Base-by-base conservation (phyloP, 1,284 basidiomycete genomes). In the Agroathelia rolfsii region DNA sequence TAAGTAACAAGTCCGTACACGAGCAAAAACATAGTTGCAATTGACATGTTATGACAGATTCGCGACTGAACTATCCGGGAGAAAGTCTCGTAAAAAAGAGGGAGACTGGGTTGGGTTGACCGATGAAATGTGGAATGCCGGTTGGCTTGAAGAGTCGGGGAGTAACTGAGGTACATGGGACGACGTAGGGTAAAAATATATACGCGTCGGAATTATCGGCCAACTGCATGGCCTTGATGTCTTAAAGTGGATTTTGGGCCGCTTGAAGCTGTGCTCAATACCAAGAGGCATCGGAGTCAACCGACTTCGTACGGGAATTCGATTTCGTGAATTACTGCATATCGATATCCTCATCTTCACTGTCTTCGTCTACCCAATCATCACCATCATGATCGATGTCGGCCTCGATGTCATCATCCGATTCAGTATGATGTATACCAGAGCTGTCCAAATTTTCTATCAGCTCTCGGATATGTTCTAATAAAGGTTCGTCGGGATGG, bases 111-210 rank as follows among this genome's bases (percentile, higher is more conserved):
- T 65, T 27, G 76, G 77, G 7, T 55, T 85, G 9, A 75, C 69
- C 1, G 68, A 72, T n/a, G 81, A 83, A 50, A 82, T 84, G 76
- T 52, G 58, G 2, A 59, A 59, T 30, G 72, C 75, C 4, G 79
- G 79, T 1, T 84, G 81, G 81, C 74, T 82, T 45, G 68, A 76
- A n/a, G n/a, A n/a, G n/a, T n/a, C n/a, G n/a, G n/a, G n/a, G n/a
- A n/a, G n/a, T n/a, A n/a, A n/a, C n/a, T n/a, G n/a, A n/a, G n/a
- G n/a, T n/a, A n/a, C n/a, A n/a, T n/a, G n/a, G n/a, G n/a, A n/a
- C n/a, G n/a, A n/a, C n/a, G n/a, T n/a, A n/a, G n/a, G n/a, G n/a
- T n/a, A n/a, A n/a, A n/a, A n/a, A n/a, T n/a, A n/a, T n/a, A n/a
- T n/a, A n/a, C n/a, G n/a, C n/a, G n/a, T n/a, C n/a, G n/a, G n/a